Percentiles rank a stretch among this genome's conserved stretches.
phyloP scores from a whole-genome alignment of 2,329 filamentous ascomycete genomes.

The Botrytis byssoidea region DNA sequence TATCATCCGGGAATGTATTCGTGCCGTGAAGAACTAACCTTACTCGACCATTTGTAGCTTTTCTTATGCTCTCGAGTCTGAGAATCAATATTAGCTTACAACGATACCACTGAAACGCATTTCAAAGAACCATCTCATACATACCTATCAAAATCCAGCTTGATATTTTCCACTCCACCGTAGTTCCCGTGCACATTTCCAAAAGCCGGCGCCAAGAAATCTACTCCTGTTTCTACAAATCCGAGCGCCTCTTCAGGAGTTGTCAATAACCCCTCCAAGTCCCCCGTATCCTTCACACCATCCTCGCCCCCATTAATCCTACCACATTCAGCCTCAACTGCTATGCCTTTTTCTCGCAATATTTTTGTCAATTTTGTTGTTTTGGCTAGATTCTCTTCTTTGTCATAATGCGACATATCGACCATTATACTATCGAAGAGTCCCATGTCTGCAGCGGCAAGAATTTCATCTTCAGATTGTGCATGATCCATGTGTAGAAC shows the following conservation, averaged over 20 bases:
- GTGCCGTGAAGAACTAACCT: constrained; percentile 56
- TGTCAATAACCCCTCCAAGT: constrained; percentile 60
- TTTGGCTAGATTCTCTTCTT: constrained; percentile 67
- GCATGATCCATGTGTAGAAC: constrained; percentile 66
- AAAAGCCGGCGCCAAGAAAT: constrained; percentile 65
- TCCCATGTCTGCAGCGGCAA: constrained; percentile 55
- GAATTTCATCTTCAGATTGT: constrained; percentile 54
- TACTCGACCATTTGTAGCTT: constrained; percentile 43
- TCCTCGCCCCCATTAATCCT: constrained; percentile 74
- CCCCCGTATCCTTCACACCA: constrained; percentile 66
- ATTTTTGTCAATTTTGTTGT: constrained; percentile 53
- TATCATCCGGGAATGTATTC: constrained; percentile 50
- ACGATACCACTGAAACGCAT: neutral
- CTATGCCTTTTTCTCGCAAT: constrained; percentile 58
- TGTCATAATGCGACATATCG: constrained; percentile 72
- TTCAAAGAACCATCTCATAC: neutral
- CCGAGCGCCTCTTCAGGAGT: constrained; percentile 61
- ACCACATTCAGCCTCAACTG: constrained; percentile 66
- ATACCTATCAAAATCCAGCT: constrained; percentile 43
- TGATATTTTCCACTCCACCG: constrained; percentile 40
- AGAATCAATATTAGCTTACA: neutral
- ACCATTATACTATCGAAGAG: constrained; percentile 74
- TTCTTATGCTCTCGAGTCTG: constrained; percentile 25
- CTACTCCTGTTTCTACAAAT: constrained; percentile 63
- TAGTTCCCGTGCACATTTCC: constrained; percentile 68